Evolutionary conservation across 2,329 filamentous ascomycete genomes (phyloP).

Genomic region (Aspergillus alliaceus): DNA sequence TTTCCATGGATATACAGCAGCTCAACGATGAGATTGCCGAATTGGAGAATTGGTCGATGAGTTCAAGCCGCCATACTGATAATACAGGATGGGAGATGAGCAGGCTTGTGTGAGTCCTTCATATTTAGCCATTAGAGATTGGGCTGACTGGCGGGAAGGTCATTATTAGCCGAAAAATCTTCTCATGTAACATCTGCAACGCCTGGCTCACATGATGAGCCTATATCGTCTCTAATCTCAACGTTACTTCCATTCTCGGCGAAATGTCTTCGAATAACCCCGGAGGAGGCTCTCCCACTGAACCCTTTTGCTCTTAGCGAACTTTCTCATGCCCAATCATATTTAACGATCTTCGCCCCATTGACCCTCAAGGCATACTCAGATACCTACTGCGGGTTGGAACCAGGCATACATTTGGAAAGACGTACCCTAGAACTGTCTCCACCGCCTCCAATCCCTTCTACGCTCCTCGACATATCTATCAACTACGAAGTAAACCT

Average conservation of each 20-base stretch:
- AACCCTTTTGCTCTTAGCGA: conserved; percentile 63
- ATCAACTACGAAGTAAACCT: conserved; percentile 37
- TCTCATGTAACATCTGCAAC: conserved; percentile 22
- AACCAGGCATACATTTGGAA: conserved; percentile 26
- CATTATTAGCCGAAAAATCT: conserved; percentile 31
- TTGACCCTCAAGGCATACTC: conserved; percentile 53
- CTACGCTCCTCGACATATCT: conserved; percentile 31
- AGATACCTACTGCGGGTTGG: conserved; percentile 21
- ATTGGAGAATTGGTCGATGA: conserved; percentile 59
- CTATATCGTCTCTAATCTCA: conserved; percentile 39
- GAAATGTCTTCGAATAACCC: conserved; percentile 22
- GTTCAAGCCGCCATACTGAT: conserved; percentile 44
- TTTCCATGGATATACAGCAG: conserved; percentile 57
- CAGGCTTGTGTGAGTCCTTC: conserved; percentile 34
- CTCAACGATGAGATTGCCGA: conserved; percentile 61
- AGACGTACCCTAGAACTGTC: conserved; percentile 38
- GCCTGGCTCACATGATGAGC: conserved; percentile 18
- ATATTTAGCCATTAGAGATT: not conserved
- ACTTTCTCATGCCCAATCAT: conserved; percentile 61
- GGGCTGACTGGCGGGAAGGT: conserved; percentile 29
- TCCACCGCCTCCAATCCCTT: conserved; percentile 37
- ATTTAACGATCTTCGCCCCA: conserved; percentile 69
- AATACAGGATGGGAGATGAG: conserved; percentile 32
- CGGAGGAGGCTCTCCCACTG: conserved; percentile 51
- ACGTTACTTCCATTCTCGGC: conserved; percentile 42